Evolutionary conservation across 2,329 filamentous ascomycete species (phyloP).

Genomic region (Talaromyces rugulosus): DNA sequence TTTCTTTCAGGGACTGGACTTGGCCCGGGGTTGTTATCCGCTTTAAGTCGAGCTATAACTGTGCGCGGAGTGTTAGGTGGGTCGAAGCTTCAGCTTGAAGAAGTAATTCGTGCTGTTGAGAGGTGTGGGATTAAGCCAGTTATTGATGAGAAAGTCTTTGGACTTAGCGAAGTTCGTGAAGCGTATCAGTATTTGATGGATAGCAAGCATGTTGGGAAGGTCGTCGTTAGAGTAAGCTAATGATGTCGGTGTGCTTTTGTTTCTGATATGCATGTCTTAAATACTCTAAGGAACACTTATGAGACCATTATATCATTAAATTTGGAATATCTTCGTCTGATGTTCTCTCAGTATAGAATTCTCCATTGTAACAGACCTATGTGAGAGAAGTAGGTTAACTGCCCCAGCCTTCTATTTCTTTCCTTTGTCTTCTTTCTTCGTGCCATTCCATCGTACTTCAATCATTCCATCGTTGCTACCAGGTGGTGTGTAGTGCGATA

Average conservation of each 20-base stretch:
- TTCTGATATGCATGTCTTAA: not conserved
- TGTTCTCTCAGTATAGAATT: no score
- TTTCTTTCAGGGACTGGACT: slow-evolving; percentile 36
- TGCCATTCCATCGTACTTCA: not conserved
- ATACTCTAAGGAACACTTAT: no score
- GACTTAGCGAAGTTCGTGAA: slow-evolving; percentile 48
- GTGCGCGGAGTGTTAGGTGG: slow-evolving; percentile 57
- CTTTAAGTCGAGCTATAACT: slow-evolving; percentile 46
- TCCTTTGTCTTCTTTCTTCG: not conserved
- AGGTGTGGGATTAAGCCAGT: slow-evolving; percentile 57
- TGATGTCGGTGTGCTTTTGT: not conserved
- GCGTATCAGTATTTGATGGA: slow-evolving; percentile 48
- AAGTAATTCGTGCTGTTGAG: slow-evolving; percentile 57
- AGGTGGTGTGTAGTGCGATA: not conserved
- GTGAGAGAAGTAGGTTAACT: no score
- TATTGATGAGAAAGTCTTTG: slow-evolving; percentile 56
- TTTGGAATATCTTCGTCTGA: no score
- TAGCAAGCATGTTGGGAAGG: slow-evolving; percentile 49
- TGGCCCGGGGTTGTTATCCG: slow-evolving; percentile 43
- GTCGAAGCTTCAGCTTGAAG: slow-evolving; percentile 52
- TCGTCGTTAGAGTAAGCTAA: slow-evolving; percentile 36
- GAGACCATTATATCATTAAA: no score
- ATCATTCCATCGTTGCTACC: not conserved
- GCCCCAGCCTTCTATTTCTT: not conserved
- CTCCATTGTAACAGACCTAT: no score